Percentiles rank a stretch among this genome's conserved stretches.
Evolutionary conservation across 1,284 basidiomycete genomes (phyloP).

Genomic region (Moesziomyces aphidis): DNA sequence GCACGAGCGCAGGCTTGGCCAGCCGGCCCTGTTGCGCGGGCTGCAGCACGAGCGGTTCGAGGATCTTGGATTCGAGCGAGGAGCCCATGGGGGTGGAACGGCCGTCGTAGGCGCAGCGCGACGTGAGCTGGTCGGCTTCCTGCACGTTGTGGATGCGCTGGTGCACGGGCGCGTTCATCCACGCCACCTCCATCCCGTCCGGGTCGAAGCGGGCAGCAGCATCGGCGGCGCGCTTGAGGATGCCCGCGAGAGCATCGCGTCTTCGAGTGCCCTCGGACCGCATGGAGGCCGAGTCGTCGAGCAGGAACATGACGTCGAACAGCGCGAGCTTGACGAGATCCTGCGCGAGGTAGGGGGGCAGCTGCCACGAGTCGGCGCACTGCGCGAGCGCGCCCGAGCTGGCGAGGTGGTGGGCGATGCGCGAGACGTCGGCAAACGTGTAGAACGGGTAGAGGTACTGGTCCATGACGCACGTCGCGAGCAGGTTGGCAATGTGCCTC

Average conservation of each 20-base stretch:
- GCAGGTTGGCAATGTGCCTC: slow-evolving; percentile 53
- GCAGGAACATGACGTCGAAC: slow-evolving; percentile 60
- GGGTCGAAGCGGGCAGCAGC: slow-evolving; percentile 55
- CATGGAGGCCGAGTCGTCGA: slow-evolving; percentile 60
- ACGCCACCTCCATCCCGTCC: slow-evolving; percentile 57
- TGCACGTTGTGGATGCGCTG: slow-evolving; percentile 40
- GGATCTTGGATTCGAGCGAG: slow-evolving; percentile 45
- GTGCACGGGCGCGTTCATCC: slow-evolving; percentile 50
- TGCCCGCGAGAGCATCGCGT: slow-evolving; percentile 41
- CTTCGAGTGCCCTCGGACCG: slow-evolving; percentile 32
- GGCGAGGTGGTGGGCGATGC: slow-evolving; percentile 55
- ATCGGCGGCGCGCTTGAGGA: slow-evolving; percentile 53
- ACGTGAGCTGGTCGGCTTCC: slow-evolving; percentile 44
- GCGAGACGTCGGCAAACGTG: slow-evolving; percentile 36
- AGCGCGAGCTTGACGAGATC: slow-evolving; percentile 60
- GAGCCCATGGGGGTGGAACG: slow-evolving; percentile 54
- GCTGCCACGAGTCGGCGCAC: slow-evolving; percentile 54
- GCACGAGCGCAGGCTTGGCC: slow-evolving; percentile 47
- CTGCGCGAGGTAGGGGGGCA: slow-evolving; percentile 58
- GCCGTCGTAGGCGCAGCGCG: slow-evolving; percentile 45
- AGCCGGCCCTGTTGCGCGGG: slow-evolving; percentile 30
- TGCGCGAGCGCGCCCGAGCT: slow-evolving; percentile 41
- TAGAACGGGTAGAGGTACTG: slow-evolving; percentile 63
- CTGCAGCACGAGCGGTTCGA: slow-evolving; percentile 40
- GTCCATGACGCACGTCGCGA: slow-evolving; percentile 56